These are phyloP conservation scores for Pseudisothecium myosuroides DNA, from an alignment of 225 moss, liverwort and hornwort species.

Conservation along the genomic window DNA sequence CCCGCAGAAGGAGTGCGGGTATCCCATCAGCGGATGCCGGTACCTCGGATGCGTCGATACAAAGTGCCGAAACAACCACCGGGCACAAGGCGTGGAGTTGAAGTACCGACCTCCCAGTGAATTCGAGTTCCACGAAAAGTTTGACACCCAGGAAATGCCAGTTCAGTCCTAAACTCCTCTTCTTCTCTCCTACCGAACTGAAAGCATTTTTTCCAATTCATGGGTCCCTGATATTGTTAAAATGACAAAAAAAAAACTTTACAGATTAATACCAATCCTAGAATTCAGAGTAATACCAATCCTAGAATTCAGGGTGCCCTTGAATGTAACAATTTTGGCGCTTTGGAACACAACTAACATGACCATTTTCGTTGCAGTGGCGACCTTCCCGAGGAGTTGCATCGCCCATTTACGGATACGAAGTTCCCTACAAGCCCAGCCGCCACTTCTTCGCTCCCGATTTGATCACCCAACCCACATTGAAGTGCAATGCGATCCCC, in stretches of 20 bases:
- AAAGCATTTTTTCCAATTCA: background rate
- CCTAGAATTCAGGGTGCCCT: background rate
- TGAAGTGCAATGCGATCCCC: slow-evolving; percentile 20
- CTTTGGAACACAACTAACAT: background rate
- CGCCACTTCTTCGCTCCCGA: background rate
- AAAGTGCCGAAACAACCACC: slow-evolving; percentile 5
- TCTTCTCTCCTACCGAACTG: background rate
- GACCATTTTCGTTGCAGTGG: slow-evolving; percentile 12
- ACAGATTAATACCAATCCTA: background rate
- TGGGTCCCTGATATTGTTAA: background rate
- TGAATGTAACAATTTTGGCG: background rate
- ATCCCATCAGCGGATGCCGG: slow-evolving; percentile 22
- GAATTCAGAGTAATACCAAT: background rate
- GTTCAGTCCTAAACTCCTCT: background rate
- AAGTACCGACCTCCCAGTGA: background rate
- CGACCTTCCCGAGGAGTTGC: slow-evolving; percentile 9
- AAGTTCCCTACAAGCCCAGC: slow-evolving; percentile 17
- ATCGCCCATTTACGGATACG: slow-evolving; percentile 7
- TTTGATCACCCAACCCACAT: background rate
- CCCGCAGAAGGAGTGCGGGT: background rate
- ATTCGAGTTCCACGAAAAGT: slow-evolving; percentile 20
- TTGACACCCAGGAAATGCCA: slow-evolving; percentile 27
- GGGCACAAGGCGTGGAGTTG: slow-evolving; percentile 14
- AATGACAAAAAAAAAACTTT: too few relatives aligned
- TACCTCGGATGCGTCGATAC: slow-evolving; percentile 5